Evolutionary conservation across 805 yeast species (phyloP).

Genomic region (Wickerhamiella azymoides): DNA sequence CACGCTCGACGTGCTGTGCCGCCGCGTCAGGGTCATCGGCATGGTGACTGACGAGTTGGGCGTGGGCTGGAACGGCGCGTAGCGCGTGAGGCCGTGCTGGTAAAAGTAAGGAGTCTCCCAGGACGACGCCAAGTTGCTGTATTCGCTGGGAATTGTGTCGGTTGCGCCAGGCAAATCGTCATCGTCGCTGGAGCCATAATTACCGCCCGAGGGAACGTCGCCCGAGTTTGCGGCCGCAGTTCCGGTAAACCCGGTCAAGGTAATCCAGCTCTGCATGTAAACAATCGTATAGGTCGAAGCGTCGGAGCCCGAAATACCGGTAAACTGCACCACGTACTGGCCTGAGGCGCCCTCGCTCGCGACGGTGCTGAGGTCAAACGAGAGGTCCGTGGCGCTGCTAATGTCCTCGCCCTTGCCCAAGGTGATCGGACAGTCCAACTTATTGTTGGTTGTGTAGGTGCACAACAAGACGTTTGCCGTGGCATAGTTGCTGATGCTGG

Average conservation of each 20-base stretch:
- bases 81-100: constrained; percentile 69
- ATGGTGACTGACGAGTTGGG: constrained; percentile 62
- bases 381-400: constrained; percentile 22
- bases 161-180: constrained; percentile 36
- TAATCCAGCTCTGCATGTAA: constrained; percentile 28
- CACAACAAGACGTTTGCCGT: constrained; percentile 44
- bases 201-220: constrained; percentile 3
- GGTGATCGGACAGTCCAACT: constrained; percentile 25
- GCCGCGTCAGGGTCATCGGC: constrained; percentile 41
- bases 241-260: constrained; percentile 62
- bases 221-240: constrained; percentile 17
- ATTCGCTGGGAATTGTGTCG: constrained; percentile 28
- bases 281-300: constrained; percentile 28
- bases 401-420: constrained; percentile 24
- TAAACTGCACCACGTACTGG: constrained; percentile 56
- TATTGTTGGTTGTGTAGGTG: constrained; percentile 47
- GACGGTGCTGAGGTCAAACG: constrained; percentile 30
- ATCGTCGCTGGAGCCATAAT: constrained; percentile 9
- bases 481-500: constrained; percentile 32
- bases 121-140: constrained; percentile 30
- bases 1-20: constrained; percentile 54
- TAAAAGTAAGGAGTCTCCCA: constrained; percentile 55
- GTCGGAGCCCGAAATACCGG: constrained; percentile 46
- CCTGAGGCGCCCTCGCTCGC: constrained; percentile 46
- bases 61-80: constrained; percentile 88